Evolutionary conservation across 1,284 basidiomycete species (phyloP), one percentile per base, ranked within the genome.

Genomic region (Macrocystidia cucumis): DNA sequence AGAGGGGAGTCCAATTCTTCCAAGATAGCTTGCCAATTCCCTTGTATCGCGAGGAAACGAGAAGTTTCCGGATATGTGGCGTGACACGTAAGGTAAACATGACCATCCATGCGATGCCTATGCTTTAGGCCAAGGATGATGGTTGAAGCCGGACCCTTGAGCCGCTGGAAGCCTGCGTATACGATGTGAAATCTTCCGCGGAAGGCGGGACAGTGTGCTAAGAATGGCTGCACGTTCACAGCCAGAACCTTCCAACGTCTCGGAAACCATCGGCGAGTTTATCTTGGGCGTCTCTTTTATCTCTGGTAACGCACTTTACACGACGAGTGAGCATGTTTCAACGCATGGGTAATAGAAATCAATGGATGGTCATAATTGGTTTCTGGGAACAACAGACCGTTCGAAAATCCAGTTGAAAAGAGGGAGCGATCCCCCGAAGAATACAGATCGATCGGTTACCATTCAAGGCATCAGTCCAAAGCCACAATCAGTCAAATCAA

Each of bases 121-220:
- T 45, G 45, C 47, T 43, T 45, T 50, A 46, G 43, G 46, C 49
- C 44, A 49, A 52, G 45, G 37, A 48, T 47, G 48, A 49, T 46
- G 39, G 35, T 32, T 38, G 44, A 48, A 46, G 48, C 47, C 45
- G 42, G 44, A 40, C 49, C n/a, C n/a, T n/a, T 45, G 43, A 47
- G 47, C 48, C 48, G 42, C 45, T 42, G 46, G 46, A 51, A 51
- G 50, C 51, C 48, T 44, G 50, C 52, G 49, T 52, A 38, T 43
- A 47, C 41, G 46, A 50, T 57, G 53, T 47, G 46, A 59, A 63
- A 63, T 60, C 57, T 53, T 60, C 62, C 62, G 61, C 56, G 60
- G 55, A 56, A 60, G 57, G 52, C 61, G 62, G 62, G 46, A 39
- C 40, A 44, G 37, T 40, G 48, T 49, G 48, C 57, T 56, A 58